Evolutionary conservation across 1,284 basidiomycete species (phyloP).

Genomic region (Ustilago lituana): DNA sequence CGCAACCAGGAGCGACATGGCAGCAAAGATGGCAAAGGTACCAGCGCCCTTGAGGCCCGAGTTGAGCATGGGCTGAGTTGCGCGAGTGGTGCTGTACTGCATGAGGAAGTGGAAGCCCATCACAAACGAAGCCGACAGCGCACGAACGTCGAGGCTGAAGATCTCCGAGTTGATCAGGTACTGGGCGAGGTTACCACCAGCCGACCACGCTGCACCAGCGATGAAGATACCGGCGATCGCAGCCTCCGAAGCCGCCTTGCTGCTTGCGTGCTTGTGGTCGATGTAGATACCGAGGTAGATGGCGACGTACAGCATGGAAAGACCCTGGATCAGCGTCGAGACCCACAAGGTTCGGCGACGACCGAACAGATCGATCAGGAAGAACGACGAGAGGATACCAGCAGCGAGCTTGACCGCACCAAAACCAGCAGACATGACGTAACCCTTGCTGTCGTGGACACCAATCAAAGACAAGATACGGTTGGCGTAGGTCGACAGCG

Average conservation of each 20-base stretch:
- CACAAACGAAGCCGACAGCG: constrained; percentile 40
- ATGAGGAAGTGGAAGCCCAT: constrained; percentile 48
- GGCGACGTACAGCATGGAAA: constrained; percentile 45
- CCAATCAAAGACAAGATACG: constrained; percentile 41
- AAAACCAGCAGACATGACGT: constrained; percentile 48
- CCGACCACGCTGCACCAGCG: constrained; percentile 42
- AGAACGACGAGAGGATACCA: constrained; percentile 46
- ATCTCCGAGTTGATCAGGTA: constrained; percentile 51
- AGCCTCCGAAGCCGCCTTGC: constrained; percentile 36
- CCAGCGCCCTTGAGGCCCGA: constrained; percentile 40
- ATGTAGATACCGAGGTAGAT: constrained; percentile 46
- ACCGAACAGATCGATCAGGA: constrained; percentile 48
- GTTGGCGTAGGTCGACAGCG: constrained; percentile 48
- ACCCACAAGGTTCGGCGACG: constrained; percentile 45
- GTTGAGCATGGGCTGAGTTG: constrained; percentile 48
- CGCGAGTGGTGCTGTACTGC: constrained; percentile 44
- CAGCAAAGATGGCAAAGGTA: constrained; percentile 41
- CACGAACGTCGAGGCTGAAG: constrained; percentile 44
- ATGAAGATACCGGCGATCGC: constrained; percentile 43
- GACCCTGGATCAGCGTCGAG: constrained; percentile 33
- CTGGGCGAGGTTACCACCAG: constrained; percentile 47
- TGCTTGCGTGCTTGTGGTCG: constrained; percentile 27
- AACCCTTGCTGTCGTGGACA: constrained; percentile 34
- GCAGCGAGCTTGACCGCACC: constrained; percentile 44
- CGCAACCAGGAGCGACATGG: constrained; percentile 30